Base-by-base conservation (phyloP, 2,329 filamentous ascomycete genomes). In the Colletotrichum spinosum region DNA sequence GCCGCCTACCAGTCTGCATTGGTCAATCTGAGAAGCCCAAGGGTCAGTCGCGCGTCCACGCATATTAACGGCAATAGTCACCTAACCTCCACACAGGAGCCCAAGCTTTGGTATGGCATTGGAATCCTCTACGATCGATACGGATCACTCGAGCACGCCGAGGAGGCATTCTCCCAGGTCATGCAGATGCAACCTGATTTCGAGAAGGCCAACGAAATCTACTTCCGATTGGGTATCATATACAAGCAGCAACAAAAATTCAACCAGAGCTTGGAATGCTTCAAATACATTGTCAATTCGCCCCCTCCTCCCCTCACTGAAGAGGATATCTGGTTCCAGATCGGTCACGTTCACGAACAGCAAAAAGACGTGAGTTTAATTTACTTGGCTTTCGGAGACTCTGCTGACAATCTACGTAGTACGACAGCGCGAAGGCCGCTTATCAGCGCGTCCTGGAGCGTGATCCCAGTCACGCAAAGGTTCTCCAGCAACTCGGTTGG, bases 241-340 rank as follows among this genome's bases (percentile, higher is more conserved):
- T 98, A 98, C 83, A 99, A 99, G 78, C 95, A 98, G 74, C 96
- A 98, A 76, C 91, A 94, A 68, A 98, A 98, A 77, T 99, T 94
- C 76, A 84, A 85, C 56, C 91, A 97, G 75, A 97, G 94, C 83
- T 84, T 98, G 50, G 96, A 97, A 93, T 98, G 96, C 83, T 99
- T 99, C 83, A 96, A 96, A 79, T 98, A 97, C 76, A 99, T 99
- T 71, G 94, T 98, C 69, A 91, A 88, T 70, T 94, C 97, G 57
- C 95, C 96, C 35, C 96, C 96, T 3, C 90, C 93, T 4, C 96
- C 96, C 2, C 79, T 99, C 72, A 97, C 94, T 0, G 94, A 98
- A 77, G 95, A 98, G 78, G 96, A 99, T 72, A 99, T 99, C 67
- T 98, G 95, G 95, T 99, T 99, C 83, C 96, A 99, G 79, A 98